phyloP scores from a whole-genome alignment of 23 red algal genomes.

The Agarophyton chilense region DNA sequence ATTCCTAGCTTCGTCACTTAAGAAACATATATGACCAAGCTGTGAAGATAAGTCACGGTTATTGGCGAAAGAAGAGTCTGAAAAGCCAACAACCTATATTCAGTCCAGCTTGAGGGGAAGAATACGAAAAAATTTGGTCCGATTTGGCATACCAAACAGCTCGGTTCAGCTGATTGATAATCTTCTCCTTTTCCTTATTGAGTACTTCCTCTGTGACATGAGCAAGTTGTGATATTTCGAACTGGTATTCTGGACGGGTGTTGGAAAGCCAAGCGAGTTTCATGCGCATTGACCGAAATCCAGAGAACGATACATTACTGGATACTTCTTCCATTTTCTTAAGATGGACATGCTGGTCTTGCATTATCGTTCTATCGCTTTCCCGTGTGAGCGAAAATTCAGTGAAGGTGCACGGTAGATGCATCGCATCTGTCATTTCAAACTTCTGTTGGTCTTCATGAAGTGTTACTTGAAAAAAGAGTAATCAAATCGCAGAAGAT shows the following conservation, averaged over 20 bases:
- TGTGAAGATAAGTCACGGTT: slow-evolving; percentile 28
- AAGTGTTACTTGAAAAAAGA: not conserved
- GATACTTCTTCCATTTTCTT: slow-evolving; percentile 39
- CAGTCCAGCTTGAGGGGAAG: not conserved
- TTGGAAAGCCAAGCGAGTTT: slow-evolving; percentile 57
- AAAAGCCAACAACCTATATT: slow-evolving; percentile 15
- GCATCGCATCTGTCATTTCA: slow-evolving; percentile 36
- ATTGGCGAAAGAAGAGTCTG: slow-evolving; percentile 43
- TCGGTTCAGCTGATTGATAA: slow-evolving; percentile 22
- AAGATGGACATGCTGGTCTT: slow-evolving; percentile 30
- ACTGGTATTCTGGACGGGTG: slow-evolving; percentile 16
- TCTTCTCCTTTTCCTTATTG: not conserved
- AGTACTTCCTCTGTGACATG: slow-evolving; percentile 43
- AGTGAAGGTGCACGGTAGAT: slow-evolving; percentile 30
- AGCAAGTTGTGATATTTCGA: slow-evolving; percentile 49
- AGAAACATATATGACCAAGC: slow-evolving; percentile 14
- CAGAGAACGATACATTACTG: not conserved
- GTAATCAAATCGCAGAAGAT: slow-evolving; percentile 26
- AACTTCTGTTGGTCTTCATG: not conserved
- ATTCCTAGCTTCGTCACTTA: not conserved
- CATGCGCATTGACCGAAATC: slow-evolving; percentile 56
- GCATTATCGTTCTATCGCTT: not conserved
- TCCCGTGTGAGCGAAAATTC: slow-evolving; percentile 5
- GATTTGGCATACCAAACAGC: slow-evolving; percentile 6
- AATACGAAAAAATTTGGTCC: not conserved